Percentiles rank a stretch among this genome's conserved stretches.
Conservation (phyloP, 768 basidiomycete genomes). For the Suillus placidus region DNA sequence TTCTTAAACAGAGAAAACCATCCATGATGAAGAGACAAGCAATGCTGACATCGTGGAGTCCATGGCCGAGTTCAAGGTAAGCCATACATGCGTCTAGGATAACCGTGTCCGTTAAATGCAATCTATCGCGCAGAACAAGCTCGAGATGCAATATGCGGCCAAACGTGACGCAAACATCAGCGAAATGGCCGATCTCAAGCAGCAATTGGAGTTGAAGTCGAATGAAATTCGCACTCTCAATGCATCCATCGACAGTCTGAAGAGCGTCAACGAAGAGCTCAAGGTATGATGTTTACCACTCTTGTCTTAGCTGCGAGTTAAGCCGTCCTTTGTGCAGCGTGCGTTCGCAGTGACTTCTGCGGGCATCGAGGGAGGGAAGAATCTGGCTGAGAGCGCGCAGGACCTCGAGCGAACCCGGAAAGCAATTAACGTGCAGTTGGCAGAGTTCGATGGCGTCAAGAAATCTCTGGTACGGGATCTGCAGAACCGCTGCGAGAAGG, state of each 20-base stretch:
- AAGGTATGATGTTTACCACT: constrained; percentile 64
- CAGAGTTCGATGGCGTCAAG: constrained; percentile 98
- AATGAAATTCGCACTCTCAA: constrained; percentile 86
- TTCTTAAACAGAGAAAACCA: constrained; percentile 75
- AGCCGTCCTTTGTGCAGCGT: constrained; percentile 55
- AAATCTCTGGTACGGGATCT: constrained; percentile 98
- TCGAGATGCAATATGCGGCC: constrained; percentile 90
- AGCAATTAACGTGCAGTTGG: constrained; percentile 95
- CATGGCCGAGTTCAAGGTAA: constrained; percentile 88
- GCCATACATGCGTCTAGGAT: constrained; percentile 12
- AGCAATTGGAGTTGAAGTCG: constrained; percentile 82
- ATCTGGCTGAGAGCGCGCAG: constrained; percentile 94
- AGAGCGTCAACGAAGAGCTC: constrained; percentile 96
- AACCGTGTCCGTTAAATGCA: constrained; percentile 7
- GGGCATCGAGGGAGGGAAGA: constrained; percentile 96
- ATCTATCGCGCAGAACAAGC: constrained; percentile 65
- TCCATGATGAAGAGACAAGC: constrained; percentile 84
- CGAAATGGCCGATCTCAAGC: constrained; percentile 85
- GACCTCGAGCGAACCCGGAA: constrained; percentile 97
- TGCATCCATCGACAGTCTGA: constrained; percentile 87
- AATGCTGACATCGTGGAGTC: constrained; percentile 83
- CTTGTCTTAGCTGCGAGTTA: constrained; percentile 2
- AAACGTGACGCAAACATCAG: constrained; percentile 88
- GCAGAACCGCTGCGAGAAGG: constrained; percentile 99
- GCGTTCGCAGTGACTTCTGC: constrained; percentile 97